Conservation (phyloP, 345 rosid genomes). For the Melaleuca alternifolia region DNA sequence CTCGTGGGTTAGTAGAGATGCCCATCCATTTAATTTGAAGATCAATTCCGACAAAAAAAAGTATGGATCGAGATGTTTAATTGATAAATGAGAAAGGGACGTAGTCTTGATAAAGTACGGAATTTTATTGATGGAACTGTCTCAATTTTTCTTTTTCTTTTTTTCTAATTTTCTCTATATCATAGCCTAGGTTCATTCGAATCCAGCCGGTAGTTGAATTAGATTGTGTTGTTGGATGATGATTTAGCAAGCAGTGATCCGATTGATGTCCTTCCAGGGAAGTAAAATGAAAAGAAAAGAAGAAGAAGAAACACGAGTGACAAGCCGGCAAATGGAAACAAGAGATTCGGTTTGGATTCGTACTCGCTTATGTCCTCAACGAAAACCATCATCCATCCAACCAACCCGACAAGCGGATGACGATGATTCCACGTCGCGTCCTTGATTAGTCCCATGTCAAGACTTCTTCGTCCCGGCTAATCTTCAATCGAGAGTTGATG, state of each 20-base stretch:
- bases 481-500: neutral
- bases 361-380: neutral
- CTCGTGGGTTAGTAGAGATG: neutral
- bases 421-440: neutral
- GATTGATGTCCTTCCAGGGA: neutral
- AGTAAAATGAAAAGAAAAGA: neutral
- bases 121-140: neutral
- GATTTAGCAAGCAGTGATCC: neutral
- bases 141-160: neutral
- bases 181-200: neutral
- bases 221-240: neutral
- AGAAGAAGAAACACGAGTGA: neutral
- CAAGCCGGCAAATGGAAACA: neutral
- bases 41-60: fast-evolving
- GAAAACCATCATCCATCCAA: neutral
- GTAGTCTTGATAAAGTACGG: fast-evolving
- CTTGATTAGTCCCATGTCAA: neutral
- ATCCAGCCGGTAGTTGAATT: neutral
- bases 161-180: neutral
- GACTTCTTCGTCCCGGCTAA: fast-evolving
- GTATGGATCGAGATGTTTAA: fast-evolving
- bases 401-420: neutral
- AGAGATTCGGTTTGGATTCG: neutral
- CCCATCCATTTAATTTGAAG: neutral
- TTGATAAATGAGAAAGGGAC: neutral